A percentile compares a stretch with the other conserved stretches of the same genome.
These are phyloP conservation scores for Cercophora sp. DNA, from an alignment of 495 filamentous ascomycete species.

Conservation along the genomic window DNA sequence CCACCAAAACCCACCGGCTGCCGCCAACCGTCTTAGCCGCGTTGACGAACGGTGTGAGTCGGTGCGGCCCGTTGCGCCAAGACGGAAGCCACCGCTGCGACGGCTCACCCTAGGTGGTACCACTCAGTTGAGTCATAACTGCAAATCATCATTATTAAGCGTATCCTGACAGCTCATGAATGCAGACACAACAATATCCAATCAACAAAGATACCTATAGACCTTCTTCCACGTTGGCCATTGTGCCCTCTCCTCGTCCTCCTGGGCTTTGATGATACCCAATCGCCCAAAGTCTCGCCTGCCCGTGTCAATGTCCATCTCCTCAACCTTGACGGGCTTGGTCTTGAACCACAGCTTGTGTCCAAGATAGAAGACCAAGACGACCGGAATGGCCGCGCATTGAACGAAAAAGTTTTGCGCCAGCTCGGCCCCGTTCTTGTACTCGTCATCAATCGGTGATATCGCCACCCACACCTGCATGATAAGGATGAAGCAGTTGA, in stretches of 20 bases:
- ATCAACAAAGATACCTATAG: slow-evolving; percentile 52
- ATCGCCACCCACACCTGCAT: slow-evolving; percentile 91
- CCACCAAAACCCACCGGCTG: too few relatives aligned
- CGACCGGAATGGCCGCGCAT: slow-evolving; percentile 80
- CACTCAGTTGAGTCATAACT: too few relatives aligned
- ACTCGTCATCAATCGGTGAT: slow-evolving; percentile 52
- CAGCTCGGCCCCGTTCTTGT: slow-evolving; percentile 36
- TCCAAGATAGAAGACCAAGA: slow-evolving; percentile 67
- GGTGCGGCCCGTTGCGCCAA: too few relatives aligned
- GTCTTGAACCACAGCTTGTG: slow-evolving; percentile 79
- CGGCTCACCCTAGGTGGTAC: too few relatives aligned
- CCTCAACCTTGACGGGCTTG: slow-evolving; percentile 55
- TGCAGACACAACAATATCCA: too few relatives aligned
- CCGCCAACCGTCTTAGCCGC: too few relatives aligned
- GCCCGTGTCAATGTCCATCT: slow-evolving; percentile 91
- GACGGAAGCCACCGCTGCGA: too few relatives aligned
- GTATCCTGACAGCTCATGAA: too few relatives aligned
- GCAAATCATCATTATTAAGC: too few relatives aligned
- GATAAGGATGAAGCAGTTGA: slow-evolving; percentile 75
- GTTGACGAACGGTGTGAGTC: too few relatives aligned
- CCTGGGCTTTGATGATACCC: slow-evolving; percentile 71
- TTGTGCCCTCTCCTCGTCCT: slow-evolving; percentile 63
- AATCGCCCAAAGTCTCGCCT: slow-evolving; percentile 77
- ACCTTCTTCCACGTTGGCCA: slow-evolving; percentile 89
- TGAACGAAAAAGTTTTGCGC: slow-evolving; percentile 66